Conservation (phyloP, 1,139 yeast species). For the Yamadazyma diddensiae region DNA sequence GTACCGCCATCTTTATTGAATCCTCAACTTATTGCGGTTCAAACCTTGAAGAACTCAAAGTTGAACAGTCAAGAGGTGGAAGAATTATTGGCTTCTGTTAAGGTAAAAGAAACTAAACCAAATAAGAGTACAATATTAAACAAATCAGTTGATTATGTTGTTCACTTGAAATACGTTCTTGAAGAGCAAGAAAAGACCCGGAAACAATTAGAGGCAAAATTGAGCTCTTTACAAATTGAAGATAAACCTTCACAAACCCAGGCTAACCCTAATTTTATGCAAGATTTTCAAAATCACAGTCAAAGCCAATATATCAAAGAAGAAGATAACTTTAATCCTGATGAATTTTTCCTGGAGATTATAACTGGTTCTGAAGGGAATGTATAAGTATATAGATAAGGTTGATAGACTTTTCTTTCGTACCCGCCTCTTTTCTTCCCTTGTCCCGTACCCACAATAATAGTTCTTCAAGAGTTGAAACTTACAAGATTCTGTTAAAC, state of each 20-base stretch:
- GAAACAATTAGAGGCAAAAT: constrained; percentile 17
- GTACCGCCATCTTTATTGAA: constrained; percentile 70
- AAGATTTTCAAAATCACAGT: constrained; percentile 16
- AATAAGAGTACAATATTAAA: constrained; percentile 68
- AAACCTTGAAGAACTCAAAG: constrained; percentile 38
- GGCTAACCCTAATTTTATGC: constrained; percentile 12
- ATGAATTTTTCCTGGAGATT: constrained; percentile 20
- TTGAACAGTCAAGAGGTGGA: constrained; percentile 32
- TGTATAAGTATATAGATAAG: not conserved
- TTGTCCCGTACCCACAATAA: too few relatives aligned
- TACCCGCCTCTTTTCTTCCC: too few relatives aligned
- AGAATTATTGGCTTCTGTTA: constrained; percentile 37
- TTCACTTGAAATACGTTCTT: constrained; percentile 47
- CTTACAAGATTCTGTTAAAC: too few relatives aligned
- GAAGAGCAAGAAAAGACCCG: constrained; percentile 32
- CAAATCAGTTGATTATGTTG: constrained; percentile 67
- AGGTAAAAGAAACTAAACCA: constrained; percentile 65
- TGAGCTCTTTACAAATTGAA: constrained; percentile 13
- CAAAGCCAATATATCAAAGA: constrained; percentile 11
- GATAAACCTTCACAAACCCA: constrained; percentile 1
- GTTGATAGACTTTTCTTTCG: too few relatives aligned
- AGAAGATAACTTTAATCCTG: constrained; percentile 22
- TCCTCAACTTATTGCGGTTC: constrained; percentile 46
- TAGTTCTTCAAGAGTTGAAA: too few relatives aligned
- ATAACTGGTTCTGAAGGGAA: constrained; percentile 13